Percentiles rank a stretch among this genome's conserved stretches.
Conservation (phyloP, 306 rosid genomes). For the Cucumis hystrix region DNA sequence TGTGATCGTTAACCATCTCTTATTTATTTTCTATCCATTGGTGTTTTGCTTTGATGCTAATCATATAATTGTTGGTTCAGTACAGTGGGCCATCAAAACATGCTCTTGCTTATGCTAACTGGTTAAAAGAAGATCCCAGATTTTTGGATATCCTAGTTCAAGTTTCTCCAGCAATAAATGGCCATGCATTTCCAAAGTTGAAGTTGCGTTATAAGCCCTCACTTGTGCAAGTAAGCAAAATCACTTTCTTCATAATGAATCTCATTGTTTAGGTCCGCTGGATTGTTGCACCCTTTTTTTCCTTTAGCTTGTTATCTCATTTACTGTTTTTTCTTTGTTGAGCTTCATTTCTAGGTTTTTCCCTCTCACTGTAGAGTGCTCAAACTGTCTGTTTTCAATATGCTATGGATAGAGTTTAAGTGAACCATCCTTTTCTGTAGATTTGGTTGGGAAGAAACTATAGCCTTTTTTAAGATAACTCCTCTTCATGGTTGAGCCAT, state of each 20-base stretch:
- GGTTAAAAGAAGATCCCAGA: slow-evolving; percentile 65
- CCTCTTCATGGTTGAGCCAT: too few species aligned
- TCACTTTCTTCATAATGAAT: not conserved
- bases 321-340: not conserved
- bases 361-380: not conserved
- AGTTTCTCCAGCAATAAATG: slow-evolving; percentile 53
- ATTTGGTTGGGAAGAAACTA: too few species aligned
- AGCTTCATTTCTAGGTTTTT: not conserved
- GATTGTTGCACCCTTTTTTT: not conserved
- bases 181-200: slow-evolving; percentile 80
- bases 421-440: too few species aligned
- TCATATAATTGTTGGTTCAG: slow-evolving; percentile 32
- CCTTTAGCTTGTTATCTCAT: not conserved
- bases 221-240: slow-evolving; percentile 58
- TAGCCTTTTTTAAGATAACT: too few species aligned
- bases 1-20: not conserved
- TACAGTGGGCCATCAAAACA: slow-evolving; percentile 84
- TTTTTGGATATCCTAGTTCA: slow-evolving; percentile 64
- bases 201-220: slow-evolving; percentile 89
- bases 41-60: slow-evolving; percentile 4
- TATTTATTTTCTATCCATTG: not conserved
- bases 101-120: slow-evolving; percentile 60
- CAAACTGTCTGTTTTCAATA: not conserved
- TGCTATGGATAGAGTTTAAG: not conserved
- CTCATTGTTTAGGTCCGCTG: not conserved